phyloP scores from a whole-genome alignment of 2,329 filamentous ascomycete species.

The Penicillium sp. region DNA sequence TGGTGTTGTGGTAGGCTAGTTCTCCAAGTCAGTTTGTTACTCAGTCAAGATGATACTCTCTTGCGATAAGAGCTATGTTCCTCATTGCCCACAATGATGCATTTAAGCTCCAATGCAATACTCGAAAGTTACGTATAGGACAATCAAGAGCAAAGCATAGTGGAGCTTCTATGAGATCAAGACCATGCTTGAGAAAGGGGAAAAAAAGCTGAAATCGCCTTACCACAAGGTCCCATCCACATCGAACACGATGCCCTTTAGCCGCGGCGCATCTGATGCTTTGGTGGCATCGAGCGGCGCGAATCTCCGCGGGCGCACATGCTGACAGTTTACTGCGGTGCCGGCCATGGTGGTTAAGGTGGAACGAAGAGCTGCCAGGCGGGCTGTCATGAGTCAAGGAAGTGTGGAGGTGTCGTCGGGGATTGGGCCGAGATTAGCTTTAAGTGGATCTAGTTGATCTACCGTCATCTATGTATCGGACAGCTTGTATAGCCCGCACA shows the following conservation, averaged over 20 bases:
- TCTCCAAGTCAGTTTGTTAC: conserved; percentile 10
- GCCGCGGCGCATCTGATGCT: conserved; percentile 37
- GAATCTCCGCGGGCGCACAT: conserved; percentile 46
- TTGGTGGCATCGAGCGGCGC: conserved; percentile 48
- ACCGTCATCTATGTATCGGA: not conserved
- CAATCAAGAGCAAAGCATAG: not conserved
- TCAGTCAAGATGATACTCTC: not conserved
- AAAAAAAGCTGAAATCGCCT: conserved; percentile 29
- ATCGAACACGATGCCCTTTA: conserved; percentile 76
- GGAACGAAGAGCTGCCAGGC: not conserved
- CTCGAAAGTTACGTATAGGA: no score
- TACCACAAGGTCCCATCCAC: conserved; percentile 94
- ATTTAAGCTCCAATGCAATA: not conserved
- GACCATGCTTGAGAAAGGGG: not conserved
- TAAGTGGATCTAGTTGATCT: not conserved
- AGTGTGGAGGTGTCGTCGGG: not conserved
- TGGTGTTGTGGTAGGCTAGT: conserved; percentile 82
- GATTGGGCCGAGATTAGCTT: not conserved
- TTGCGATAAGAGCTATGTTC: not conserved
- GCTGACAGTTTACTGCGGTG: conserved; percentile 11
- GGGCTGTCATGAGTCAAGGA: not conserved
- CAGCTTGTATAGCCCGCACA: not conserved
- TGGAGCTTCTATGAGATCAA: not conserved
- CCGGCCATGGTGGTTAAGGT: conserved; percentile 24
- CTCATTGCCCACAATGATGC: not conserved